These are phyloP conservation scores for Corinectria fuckeliana DNA, from an alignment of 2,329 filamentous ascomycete genomes.

Conservation along the genomic window DNA sequence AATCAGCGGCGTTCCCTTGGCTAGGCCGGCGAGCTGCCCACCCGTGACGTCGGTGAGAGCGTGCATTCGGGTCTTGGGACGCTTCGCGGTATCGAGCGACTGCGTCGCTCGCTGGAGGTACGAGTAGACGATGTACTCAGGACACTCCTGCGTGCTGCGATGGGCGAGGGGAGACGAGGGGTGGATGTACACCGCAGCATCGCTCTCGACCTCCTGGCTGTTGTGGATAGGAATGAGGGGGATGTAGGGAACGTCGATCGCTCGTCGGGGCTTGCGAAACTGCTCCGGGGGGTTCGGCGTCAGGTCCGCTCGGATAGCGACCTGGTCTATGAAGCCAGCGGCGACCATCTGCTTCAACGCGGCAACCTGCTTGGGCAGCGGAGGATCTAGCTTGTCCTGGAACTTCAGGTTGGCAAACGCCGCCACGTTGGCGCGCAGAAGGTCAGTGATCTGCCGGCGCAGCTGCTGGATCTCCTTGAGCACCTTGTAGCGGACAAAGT, in stretches of 20 bases:
- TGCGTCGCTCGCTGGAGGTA: slow-evolving; percentile 76
- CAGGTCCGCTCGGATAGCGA: slow-evolving; percentile 91
- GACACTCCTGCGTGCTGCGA: slow-evolving; percentile 73
- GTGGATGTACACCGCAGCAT: slow-evolving; percentile 83
- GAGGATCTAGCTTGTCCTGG: slow-evolving; percentile 62
- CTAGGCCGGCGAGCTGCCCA: slow-evolving; percentile 76
- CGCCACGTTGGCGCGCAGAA: slow-evolving; percentile 78
- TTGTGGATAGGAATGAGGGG: slow-evolving; percentile 75
- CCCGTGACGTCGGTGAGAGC: slow-evolving; percentile 81
- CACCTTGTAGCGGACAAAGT: slow-evolving; percentile 87
- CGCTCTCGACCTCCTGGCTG: slow-evolving; percentile 50
- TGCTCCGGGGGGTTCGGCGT: slow-evolving; percentile 74
- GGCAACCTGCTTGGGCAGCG: slow-evolving; percentile 72
- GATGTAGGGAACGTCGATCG: slow-evolving; percentile 90
- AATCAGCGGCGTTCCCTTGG: slow-evolving; percentile 83
- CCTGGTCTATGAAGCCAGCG: slow-evolving; percentile 90
- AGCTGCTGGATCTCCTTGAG: slow-evolving; percentile 87
- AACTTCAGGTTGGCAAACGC: slow-evolving; percentile 64
- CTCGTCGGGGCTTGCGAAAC: slow-evolving; percentile 75
- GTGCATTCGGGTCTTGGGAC: slow-evolving; percentile 83
- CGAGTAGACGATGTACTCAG: slow-evolving; percentile 86
- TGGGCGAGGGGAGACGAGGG: slow-evolving; percentile 82
- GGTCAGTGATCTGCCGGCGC: slow-evolving; percentile 79
- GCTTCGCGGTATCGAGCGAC: slow-evolving; percentile 58
- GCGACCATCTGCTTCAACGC: slow-evolving; percentile 91